Evolutionary conservation across 192 early-diverging fungal genomes (phyloP), one percentile per base, ranked within the genome.

Genomic region (Phlyctochytrium planicorne): DNA sequence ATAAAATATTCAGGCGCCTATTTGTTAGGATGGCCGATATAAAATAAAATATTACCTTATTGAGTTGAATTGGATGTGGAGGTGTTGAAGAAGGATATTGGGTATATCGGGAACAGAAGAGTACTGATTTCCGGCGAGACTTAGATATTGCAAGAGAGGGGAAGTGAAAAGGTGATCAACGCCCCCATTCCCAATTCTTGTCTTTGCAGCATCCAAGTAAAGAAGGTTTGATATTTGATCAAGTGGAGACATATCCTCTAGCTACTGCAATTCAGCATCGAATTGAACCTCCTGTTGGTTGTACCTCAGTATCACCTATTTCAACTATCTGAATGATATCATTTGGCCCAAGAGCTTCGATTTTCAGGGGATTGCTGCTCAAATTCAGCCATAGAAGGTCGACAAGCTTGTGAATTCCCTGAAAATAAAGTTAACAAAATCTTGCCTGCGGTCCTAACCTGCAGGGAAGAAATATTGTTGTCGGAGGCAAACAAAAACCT

Each of bases 111-210:
- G 69, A 59, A 71, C 32, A 40, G 50, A 30, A 0, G 69, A 59
- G 56, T 71, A 71, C 34, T 59, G 53, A 52, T 71, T 71, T 17
- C 69, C 47, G 17, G 69, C 62, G 16, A 71, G 24, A 33, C 63
- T 47, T n/a, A 71, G 63, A 47, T 65, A 71, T 56, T 71, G 69
- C 2, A 71, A 52, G 36, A 71, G 56, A 24, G 53, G 50, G 35
- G 62, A 55, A 0, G 57, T 47, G 20, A 16, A 2, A n/a, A 71
- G 55, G 25, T 35, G 34, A 20, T 62, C 35, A 12, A 63, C 14
- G 47, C 25, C 20, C 2, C 37, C 62, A 32, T 63, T 71, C 30
- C 52, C 32, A 10, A 71, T 31, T 34, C 62, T 53, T 37, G 69
- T 71, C 59, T 63, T 47, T 24, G 69, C 53, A 20, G 65, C 27